phyloP scores from a whole-genome alignment of 129 eudicot species.

The Apium graveolens region DNA sequence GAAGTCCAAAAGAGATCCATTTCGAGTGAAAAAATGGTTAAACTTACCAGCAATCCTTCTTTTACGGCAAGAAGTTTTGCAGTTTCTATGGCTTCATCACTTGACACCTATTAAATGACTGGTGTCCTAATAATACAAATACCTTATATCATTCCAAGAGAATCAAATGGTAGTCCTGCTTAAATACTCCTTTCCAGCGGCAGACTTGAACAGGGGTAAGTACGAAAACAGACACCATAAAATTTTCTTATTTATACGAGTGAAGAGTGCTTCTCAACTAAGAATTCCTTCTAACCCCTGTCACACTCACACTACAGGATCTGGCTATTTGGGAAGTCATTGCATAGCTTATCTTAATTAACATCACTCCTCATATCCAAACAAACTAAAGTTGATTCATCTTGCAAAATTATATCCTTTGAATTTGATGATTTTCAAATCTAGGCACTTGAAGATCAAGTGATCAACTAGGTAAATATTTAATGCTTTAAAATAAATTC shows the following conservation, averaged over 20 bases:
- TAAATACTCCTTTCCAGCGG: background rate
- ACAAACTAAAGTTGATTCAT: background rate
- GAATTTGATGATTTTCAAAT: too few relatives aligned
- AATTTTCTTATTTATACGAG: background rate
- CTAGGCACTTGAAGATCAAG: too few relatives aligned
- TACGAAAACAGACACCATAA: background rate
- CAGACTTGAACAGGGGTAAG: background rate
- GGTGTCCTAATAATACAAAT: conserved; percentile 4
- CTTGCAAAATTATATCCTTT: too few relatives aligned
- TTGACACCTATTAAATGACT: too few relatives aligned
- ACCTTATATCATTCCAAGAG: background rate
- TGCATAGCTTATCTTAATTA: background rate
- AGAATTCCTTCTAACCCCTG: background rate
- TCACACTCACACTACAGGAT: background rate
- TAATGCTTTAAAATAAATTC: background rate
- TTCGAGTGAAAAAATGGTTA: too few relatives aligned
- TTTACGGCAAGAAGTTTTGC: too few relatives aligned
- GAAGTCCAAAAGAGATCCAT: too few relatives aligned
- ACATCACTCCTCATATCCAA: background rate
- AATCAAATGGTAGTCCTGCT: background rate
- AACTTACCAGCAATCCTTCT: too few relatives aligned
- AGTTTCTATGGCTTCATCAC: too few relatives aligned
- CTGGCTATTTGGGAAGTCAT: background rate
- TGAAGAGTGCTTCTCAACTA: background rate
- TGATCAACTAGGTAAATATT: too few relatives aligned